phyloP scores from a whole-genome alignment of 2,329 filamentous ascomycete genomes.

The Aspergillus aculeatus region DNA sequence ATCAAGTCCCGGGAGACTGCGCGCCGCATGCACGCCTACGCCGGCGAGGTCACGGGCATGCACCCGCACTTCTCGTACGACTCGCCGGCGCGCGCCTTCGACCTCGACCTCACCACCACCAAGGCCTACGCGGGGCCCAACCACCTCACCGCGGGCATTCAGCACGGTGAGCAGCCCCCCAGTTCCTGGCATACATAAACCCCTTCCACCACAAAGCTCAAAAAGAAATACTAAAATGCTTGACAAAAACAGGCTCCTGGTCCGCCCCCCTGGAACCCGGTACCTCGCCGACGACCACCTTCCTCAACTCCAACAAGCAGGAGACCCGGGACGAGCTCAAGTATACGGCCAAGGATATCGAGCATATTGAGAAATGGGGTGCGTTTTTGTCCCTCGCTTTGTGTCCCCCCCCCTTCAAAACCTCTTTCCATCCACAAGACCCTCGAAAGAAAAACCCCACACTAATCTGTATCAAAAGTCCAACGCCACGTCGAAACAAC shows the following conservation, averaged over 20 bases:
- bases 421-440: background rate
- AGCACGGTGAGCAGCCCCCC: conserved; percentile 56
- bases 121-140: conserved; percentile 72
- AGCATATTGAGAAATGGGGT: conserved; percentile 65
- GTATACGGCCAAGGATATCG: conserved; percentile 57
- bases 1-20: conserved; percentile 80
- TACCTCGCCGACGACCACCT: conserved; percentile 48
- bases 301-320: conserved; percentile 65
- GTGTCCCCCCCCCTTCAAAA: background rate
- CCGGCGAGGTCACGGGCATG: conserved; percentile 65
- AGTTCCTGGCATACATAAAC: no score
- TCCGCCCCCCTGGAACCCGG: conserved; percentile 59
- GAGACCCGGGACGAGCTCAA: conserved; percentile 62
- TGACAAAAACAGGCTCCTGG: conserved; percentile 53
- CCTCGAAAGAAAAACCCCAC: background rate
- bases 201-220: no score
- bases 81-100: conserved; percentile 66
- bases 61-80: conserved; percentile 73
- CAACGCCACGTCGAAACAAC: conserved; percentile 74
- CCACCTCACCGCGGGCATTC: conserved; percentile 68
- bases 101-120: conserved; percentile 73
- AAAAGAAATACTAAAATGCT: background rate
- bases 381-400: conserved; percentile 8
- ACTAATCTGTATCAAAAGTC: conserved; percentile 35
- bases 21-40: conserved; percentile 73